phyloP scores from a whole-genome alignment of 1,284 basidiomycete genomes.

The Wallemia hederae region DNA sequence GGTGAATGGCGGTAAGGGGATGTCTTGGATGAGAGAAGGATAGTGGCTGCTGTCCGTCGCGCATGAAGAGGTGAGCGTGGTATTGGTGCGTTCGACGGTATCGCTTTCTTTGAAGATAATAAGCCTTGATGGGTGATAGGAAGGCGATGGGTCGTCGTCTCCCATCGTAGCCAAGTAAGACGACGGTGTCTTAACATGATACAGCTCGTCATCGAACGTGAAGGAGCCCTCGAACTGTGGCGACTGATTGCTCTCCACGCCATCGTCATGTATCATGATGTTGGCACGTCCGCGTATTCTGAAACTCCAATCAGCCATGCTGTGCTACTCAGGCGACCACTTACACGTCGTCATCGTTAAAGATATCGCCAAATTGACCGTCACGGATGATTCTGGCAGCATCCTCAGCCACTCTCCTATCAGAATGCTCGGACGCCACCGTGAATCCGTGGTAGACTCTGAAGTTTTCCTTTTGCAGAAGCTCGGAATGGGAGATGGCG shows the following conservation, averaged over 20 bases:
- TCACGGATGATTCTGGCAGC: slow-evolving; percentile 20
- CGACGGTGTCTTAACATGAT: slow-evolving; percentile 41
- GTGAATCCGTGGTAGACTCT: slow-evolving; percentile 37
- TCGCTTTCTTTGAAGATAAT: slow-evolving; percentile 45
- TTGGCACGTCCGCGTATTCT: slow-evolving; percentile 34
- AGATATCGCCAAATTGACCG: slow-evolving; percentile 9
- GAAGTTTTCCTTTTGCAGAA: slow-evolving; percentile 11
- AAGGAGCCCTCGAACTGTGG: slow-evolving; percentile 51
- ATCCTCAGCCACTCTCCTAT: slow-evolving; percentile 29
- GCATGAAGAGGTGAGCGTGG: neutral
- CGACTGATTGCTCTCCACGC: slow-evolving; percentile 22
- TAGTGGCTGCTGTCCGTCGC: slow-evolving; percentile 2
- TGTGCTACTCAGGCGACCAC: neutral
- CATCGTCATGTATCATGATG: slow-evolving; percentile 36
- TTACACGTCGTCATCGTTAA: neutral
- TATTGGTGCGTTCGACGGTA: slow-evolving; percentile 17
- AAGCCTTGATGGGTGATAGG: slow-evolving; percentile 23
- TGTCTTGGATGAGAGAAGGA: slow-evolving; percentile 1
- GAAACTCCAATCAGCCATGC: neutral
- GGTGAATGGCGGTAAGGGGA: neutral
- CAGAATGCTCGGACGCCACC: slow-evolving; percentile 23
- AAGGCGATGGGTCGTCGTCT: slow-evolving; percentile 26
- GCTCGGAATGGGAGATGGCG: slow-evolving; percentile 16
- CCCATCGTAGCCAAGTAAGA: slow-evolving; percentile 31
- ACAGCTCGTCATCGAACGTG: slow-evolving; percentile 31